phyloP scores from a whole-genome alignment of 176 grass and related monocot species.

The Aegilops bicornis region DNA sequence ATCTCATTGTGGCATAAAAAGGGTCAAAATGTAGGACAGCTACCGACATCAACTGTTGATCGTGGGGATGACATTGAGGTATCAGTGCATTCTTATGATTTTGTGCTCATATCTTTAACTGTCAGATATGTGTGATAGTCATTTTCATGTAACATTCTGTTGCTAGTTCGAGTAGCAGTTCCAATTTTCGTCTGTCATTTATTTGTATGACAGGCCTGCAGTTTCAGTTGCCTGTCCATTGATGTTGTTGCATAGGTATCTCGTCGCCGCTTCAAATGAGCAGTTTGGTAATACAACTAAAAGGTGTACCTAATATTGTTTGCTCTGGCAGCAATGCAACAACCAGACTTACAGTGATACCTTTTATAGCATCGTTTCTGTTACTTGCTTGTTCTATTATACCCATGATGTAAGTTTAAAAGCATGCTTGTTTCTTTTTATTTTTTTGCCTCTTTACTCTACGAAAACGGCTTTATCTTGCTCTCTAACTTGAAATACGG shows the following conservation, averaged over 20 bases:
- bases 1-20: conserved; percentile 93
- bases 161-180: background rate
- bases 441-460: background rate
- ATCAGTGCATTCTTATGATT: conserved; percentile 24
- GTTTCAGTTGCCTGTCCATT: background rate
- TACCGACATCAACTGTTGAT: conserved; percentile 73
- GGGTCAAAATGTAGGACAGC: conserved; percentile 73
- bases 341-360: background rate
- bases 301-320: background rate
- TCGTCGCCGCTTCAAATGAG: background rate
- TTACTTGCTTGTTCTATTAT: background rate
- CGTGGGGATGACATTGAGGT: conserved; percentile 90
- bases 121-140: background rate
- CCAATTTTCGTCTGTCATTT: background rate
- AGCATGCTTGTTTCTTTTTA: background rate
- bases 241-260: background rate
- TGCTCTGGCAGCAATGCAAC: background rate
- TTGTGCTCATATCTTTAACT: conserved; percentile 9
- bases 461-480: background rate
- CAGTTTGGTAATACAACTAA: background rate
- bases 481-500: background rate
- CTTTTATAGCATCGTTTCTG: background rate
- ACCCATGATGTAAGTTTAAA: conserved; percentile 4
- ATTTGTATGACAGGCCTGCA: conserved; percentile 11
- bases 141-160: background rate